Conservation (phyloP, 768 basidiomycete genomes). For the Boletus vermiculosoides region DNA sequence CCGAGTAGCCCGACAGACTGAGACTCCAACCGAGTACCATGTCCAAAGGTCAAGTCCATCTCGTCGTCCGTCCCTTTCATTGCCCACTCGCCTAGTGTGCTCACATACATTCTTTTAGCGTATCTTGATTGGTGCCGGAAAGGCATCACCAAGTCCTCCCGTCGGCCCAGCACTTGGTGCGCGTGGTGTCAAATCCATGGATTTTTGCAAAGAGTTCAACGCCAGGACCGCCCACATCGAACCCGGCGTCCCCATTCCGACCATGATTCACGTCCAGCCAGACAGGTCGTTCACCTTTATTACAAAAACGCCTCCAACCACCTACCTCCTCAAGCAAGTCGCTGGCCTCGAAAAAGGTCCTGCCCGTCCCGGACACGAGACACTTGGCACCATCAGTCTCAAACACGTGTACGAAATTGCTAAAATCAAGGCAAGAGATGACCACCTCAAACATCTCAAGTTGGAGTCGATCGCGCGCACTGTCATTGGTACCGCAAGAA, state of each 20-base stretch:
- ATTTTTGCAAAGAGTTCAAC: constrained; percentile 99
- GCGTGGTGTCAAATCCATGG: constrained; percentile 98
- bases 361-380: constrained; percentile 75
- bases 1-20: not conserved
- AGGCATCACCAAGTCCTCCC: constrained; percentile 93
- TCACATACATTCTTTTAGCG: constrained; percentile 47
- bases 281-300: constrained; percentile 94
- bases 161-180: constrained; percentile 98
- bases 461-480: constrained; percentile 87
- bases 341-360: constrained; percentile 90
- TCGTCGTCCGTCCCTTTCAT: constrained; percentile 58
- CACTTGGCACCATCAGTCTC: constrained; percentile 78
- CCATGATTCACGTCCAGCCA: constrained; percentile 89
- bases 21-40: constrained; percentile 35
- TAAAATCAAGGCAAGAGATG: constrained; percentile 91
- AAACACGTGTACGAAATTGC: constrained; percentile 99
- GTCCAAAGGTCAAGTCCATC: constrained; percentile 72
- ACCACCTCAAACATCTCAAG: constrained; percentile 81
- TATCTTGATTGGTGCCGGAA: constrained; percentile 86
- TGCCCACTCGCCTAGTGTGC: constrained; percentile 6
- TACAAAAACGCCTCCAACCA: constrained; percentile 86
- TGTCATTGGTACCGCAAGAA: constrained; percentile 85
- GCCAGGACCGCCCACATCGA: constrained; percentile 89
- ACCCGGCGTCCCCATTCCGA: constrained; percentile 84
- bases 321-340: constrained; percentile 89